A percentile compares a stretch with the other conserved stretches of the same genome.
These are phyloP conservation scores for Zygosaccharomyces sapae DNA, from an alignment of 1,139 yeast species.

Conservation along the genomic window DNA sequence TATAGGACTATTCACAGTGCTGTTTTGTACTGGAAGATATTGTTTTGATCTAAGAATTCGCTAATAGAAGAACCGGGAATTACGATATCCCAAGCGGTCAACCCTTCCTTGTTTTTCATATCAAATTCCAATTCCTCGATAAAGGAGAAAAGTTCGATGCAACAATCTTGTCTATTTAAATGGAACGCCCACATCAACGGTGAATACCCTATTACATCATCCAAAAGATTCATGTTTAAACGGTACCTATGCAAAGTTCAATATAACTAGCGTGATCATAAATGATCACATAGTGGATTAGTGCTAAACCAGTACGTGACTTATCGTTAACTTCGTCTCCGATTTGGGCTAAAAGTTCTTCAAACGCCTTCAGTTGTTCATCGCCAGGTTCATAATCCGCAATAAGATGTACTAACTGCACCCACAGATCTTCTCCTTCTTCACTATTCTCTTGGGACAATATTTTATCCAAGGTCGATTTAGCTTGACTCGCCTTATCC, in stretches of 20 bases:
- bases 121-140: conserved; percentile 41
- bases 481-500: conserved; percentile 8
- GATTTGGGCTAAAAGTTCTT: conserved; percentile 15
- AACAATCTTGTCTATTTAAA: conserved; percentile 37
- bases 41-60: conserved; percentile 41
- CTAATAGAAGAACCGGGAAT: conserved; percentile 39
- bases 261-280: conserved; percentile 29
- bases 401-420: conserved; percentile 23
- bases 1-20: conserved; percentile 9
- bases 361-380: conserved; percentile 25
- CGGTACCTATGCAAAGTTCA: conserved; percentile 40
- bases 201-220: conserved; percentile 41
- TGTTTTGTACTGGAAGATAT: conserved; percentile 30
- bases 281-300: conserved; percentile 29
- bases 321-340: conserved; percentile 22
- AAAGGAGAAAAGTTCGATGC: conserved; percentile 38
- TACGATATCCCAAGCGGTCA: conserved; percentile 40
- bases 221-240: conserved; percentile 39
- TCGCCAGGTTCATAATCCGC: conserved; percentile 20
- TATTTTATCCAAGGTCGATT: conserved; percentile 9
- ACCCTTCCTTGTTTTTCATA: conserved; percentile 34
- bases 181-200: conserved; percentile 50
- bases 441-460: conserved; percentile 3
- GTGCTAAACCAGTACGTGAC: conserved; percentile 27
- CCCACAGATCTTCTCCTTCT: conserved; percentile 20